Evolutionary conservation across 1,284 basidiomycete genomes (phyloP), one percentile per base, ranked within the genome.

Genomic region (Ustilago loliicola): DNA sequence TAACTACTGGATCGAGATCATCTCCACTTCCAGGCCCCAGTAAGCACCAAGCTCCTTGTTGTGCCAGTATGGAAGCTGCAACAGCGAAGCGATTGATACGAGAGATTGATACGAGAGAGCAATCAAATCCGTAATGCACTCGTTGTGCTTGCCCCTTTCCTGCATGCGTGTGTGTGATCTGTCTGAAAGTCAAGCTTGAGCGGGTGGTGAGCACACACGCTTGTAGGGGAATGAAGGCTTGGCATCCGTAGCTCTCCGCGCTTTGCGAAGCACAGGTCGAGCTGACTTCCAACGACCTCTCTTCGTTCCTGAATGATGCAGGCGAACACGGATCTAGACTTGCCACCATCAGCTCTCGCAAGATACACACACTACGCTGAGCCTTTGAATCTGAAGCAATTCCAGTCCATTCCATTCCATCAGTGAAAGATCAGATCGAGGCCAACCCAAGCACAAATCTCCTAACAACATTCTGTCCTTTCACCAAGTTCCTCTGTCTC

Each of bases 401-500:
- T 51, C n/a, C n/a, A 45, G n/a, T 45, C 42, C 42, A 19, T 57
- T 57, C 7, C 38, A 27, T 54, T 54, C 50, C 60, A 19, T 25
- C n/a, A 23, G 7, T 50, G 48, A 13, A 3, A 17, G 21, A 10
- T 17, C 15, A 45, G 21, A 45, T 23, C 42, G 42, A n/a, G 21
- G 71, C 67, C 42, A 78, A 56, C 11, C 71, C 76, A 13, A 58
- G 53, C 3, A 79, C 30, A 38, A 79, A 79, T 21, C 77, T 30
- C 38, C 60, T 21, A 1, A 79, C 69, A 4, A 79, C 77, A n/a
- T 61, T 58, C 25, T 64, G 57, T 5, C 77, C 77, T 45, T 72
- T 75, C 25, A 90, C 89, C 11, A 95, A 88, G 80, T 95, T 94
- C 15, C 89, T 87, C 1, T 95, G 86, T 0, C 93, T 92, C 64